Evolutionary conservation across 371 early-diverging fungal genomes (phyloP).

Genomic region (Choanephora cucurbitarum): DNA sequence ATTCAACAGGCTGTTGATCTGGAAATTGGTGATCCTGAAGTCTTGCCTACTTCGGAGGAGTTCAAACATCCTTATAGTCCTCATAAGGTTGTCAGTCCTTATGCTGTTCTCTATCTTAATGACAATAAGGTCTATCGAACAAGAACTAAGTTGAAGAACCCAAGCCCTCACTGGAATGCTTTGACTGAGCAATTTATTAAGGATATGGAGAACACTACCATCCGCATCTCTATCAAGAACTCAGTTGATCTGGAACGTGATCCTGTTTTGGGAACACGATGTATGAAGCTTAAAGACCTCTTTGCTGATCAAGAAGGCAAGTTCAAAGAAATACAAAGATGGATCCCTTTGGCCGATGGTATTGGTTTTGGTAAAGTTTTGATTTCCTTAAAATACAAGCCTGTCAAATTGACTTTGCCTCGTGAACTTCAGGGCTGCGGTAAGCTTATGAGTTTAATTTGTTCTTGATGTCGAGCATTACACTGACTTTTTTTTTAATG

Average conservation of each 20-base stretch:
- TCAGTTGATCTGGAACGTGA: constrained; percentile 40
- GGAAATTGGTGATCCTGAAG: constrained; percentile 37
- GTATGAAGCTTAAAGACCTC: constrained; percentile 23
- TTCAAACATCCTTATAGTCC: constrained; percentile 47
- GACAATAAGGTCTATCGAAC: constrained; percentile 45
- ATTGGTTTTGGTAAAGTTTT: constrained; percentile 48
- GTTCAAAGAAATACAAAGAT: constrained; percentile 37
- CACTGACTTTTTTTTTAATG: background rate
- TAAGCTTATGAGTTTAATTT: constrained; percentile 9
- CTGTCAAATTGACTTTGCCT: constrained; percentile 38
- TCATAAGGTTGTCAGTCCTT: constrained; percentile 37
- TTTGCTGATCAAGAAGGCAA: constrained; percentile 32
- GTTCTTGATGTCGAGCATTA: too few relatives aligned
- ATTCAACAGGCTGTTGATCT: constrained; percentile 45
- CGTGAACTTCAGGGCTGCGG: constrained; percentile 32
- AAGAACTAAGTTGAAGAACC: constrained; percentile 35
- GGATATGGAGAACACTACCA: constrained; percentile 19
- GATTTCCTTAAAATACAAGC: constrained; percentile 42
- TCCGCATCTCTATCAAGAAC: constrained; percentile 40
- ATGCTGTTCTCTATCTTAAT: constrained; percentile 42
- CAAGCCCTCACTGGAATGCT: constrained; percentile 47
- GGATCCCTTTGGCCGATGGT: constrained; percentile 38
- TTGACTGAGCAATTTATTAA: constrained; percentile 38
- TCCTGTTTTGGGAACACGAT: constrained; percentile 39
- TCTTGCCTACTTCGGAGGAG: constrained; percentile 28